Conservation (phyloP, 2,329 filamentous ascomycete species). For the Sporothrix inflata region DNA sequence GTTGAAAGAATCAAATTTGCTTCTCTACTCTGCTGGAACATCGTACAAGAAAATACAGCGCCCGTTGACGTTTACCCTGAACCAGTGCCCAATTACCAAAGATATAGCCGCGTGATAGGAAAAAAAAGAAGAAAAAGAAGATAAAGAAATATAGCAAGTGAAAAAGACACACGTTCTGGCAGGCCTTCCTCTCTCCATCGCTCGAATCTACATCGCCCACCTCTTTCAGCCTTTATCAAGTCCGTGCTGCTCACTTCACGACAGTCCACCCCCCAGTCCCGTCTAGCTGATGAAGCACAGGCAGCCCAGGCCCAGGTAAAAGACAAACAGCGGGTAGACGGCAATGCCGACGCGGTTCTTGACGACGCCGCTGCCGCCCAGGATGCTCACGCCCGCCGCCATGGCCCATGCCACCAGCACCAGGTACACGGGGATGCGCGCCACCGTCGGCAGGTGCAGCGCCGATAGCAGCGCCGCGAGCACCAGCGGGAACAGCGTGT, state of each 20-base stretch:
- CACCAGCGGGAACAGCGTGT: constrained; percentile 95
- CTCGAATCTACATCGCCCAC: not conserved
- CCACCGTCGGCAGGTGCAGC: constrained; percentile 74
- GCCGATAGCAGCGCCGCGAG: constrained; percentile 90
- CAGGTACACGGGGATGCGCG: constrained; percentile 87
- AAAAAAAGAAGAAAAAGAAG: not conserved
- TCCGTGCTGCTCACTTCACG: too few species aligned
- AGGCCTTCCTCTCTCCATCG: not conserved
- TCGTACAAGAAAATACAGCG: constrained; percentile 11
- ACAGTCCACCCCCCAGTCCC: too few species aligned
- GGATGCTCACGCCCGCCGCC: constrained; percentile 91
- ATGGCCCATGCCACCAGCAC: constrained; percentile 89
- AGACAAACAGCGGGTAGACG: constrained; percentile 92
- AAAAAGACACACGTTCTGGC: not conserved
- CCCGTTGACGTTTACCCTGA: not conserved
- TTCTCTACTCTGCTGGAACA: constrained; percentile 18
- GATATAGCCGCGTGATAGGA: not conserved
- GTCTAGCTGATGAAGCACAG: constrained; percentile 90
- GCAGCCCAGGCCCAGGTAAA: constrained; percentile 90
- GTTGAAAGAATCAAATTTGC: constrained; percentile 19
- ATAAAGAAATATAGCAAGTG: not conserved
- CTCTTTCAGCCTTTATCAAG: not conserved
- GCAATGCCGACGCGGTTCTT: constrained; percentile 93
- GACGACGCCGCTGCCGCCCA: constrained; percentile 92
- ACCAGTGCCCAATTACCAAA: constrained; percentile 19